A percentile compares a stretch with the other conserved stretches of the same genome.
These are phyloP conservation scores for Ceratocystis ficicola DNA, from an alignment of 2,329 filamentous ascomycete species.

Conservation along the genomic window DNA sequence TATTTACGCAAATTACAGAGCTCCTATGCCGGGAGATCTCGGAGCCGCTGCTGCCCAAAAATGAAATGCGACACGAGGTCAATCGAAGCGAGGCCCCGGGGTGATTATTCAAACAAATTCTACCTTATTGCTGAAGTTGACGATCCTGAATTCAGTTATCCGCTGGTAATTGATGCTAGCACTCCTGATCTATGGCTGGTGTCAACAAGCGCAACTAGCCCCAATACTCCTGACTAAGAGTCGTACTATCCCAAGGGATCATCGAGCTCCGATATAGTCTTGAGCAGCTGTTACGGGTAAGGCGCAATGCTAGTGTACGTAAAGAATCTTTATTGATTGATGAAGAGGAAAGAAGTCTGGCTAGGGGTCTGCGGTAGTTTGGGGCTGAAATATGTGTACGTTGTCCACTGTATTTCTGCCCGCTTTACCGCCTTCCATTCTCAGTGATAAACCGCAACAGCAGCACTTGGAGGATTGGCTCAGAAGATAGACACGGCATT, in stretches of 20 bases:
- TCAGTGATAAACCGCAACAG: too few relatives aligned
- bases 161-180: constrained; percentile 36
- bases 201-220: constrained; percentile 32
- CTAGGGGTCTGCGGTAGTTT: too few relatives aligned
- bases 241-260: constrained; percentile 33
- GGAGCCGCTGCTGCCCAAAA: constrained; percentile 23
- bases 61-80: constrained; percentile 28
- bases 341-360: too few relatives aligned
- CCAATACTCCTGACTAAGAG: constrained; percentile 31
- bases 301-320: too few relatives aligned
- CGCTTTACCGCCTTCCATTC: too few relatives aligned
- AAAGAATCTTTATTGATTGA: too few relatives aligned
- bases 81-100: constrained; percentile 26
- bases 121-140: constrained; percentile 34
- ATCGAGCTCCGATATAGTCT: constrained; percentile 31
- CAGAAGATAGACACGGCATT: constrained; percentile 35
- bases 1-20: constrained; percentile 32
- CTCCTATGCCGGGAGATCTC: constrained; percentile 28
- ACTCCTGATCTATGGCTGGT: constrained; percentile 40
- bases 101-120: constrained; percentile 30
- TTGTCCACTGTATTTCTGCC: too few relatives aligned
- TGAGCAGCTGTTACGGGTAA: too few relatives aligned
- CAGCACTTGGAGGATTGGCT: constrained; percentile 33
- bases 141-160: constrained; percentile 33
- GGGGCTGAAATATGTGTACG: too few relatives aligned